Evolutionary conservation across 2,329 filamentous ascomycete genomes (phyloP).

Genomic region (Hypoxylon sp.): DNA sequence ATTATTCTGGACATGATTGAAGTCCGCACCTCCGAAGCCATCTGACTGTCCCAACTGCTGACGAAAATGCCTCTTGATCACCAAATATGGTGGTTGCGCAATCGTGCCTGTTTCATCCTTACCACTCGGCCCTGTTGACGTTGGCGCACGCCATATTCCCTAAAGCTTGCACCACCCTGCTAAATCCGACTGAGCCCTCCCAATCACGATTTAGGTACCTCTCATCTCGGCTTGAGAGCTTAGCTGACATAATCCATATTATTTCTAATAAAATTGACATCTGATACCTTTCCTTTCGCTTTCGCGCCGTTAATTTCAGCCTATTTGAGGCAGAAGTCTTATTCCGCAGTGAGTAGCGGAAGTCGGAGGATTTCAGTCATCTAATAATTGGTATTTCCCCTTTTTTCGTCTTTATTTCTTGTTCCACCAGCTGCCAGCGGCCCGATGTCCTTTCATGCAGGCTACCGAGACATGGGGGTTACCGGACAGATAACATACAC

Average conservation of each 20-base stretch:
- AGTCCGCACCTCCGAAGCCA: conserved; percentile 28
- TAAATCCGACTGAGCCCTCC: neutral
- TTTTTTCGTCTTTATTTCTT: neutral
- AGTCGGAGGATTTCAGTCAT: neutral
- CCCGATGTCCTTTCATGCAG: neutral
- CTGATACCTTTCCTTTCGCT: neutral
- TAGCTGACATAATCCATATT: neutral
- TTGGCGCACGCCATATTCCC: conserved; percentile 44
- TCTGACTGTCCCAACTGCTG: conserved; percentile 37
- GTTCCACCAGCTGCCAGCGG: neutral
- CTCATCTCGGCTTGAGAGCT: neutral
- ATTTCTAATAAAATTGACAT: neutral
- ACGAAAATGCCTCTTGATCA: conserved; percentile 41
- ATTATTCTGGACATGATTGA: conserved; percentile 24
- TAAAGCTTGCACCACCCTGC: conserved; percentile 35
- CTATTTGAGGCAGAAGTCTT: neutral
- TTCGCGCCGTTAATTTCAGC: neutral
- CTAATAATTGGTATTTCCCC: neutral
- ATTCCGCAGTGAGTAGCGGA: neutral
- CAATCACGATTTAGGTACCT: neutral
- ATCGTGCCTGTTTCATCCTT: conserved; percentile 38
- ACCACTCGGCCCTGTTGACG: conserved; percentile 38
- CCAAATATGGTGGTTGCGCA: conserved; percentile 38
- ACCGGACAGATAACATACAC: neutral
- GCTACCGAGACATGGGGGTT: neutral